Evolutionary conservation across 2,329 filamentous ascomycete genomes (phyloP).

Genomic region (Teratosphaeria zuluensis): DNA sequence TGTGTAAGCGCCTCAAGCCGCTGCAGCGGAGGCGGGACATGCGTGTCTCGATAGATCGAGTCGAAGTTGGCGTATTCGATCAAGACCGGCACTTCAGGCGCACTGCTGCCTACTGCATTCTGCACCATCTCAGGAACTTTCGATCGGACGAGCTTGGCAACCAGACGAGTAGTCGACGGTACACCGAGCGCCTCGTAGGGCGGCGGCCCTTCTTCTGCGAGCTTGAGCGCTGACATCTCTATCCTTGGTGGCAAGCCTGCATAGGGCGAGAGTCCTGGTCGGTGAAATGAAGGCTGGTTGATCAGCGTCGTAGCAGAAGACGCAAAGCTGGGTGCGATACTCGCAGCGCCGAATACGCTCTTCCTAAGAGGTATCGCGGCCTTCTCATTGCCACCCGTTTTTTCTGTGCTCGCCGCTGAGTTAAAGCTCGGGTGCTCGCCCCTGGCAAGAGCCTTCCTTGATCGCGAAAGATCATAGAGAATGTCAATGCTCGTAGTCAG

Average conservation of each 20-base stretch:
- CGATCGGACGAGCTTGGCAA: slow-evolving; percentile 30
- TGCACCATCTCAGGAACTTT: slow-evolving; percentile 21
- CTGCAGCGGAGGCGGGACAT: slow-evolving; percentile 37
- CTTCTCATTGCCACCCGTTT: slow-evolving; percentile 8
- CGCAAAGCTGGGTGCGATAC: slow-evolving; percentile 21
- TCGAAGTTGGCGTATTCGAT: slow-evolving; percentile 58
- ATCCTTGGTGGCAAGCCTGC: slow-evolving; percentile 34
- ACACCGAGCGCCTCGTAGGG: slow-evolving; percentile 39
- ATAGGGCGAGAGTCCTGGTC: slow-evolving; percentile 23
- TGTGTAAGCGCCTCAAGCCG: slow-evolving; percentile 33
- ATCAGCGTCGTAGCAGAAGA: slow-evolving; percentile 36
- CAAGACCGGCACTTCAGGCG: slow-evolving; percentile 45
- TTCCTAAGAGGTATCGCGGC: slow-evolving; percentile 6
- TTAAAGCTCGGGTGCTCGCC: slow-evolving; percentile 27
- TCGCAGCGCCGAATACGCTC: slow-evolving; percentile 7
- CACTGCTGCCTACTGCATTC: slow-evolving; percentile 25
- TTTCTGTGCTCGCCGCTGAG: slow-evolving; percentile 2
- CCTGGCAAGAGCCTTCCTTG: slow-evolving; percentile 40
- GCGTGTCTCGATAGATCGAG: slow-evolving; percentile 36
- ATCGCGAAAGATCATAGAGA: slow-evolving; percentile 64
- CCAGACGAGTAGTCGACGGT: slow-evolving; percentile 34
- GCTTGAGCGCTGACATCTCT: slow-evolving; percentile 31
- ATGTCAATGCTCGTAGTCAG: slow-evolving; percentile 71
- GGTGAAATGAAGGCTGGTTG: slow-evolving; percentile 23
- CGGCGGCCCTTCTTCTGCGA: slow-evolving; percentile 39